These are phyloP conservation scores for Talaromyces adpressus DNA, from an alignment of 495 filamentous ascomycete genomes.

Conservation along the genomic window DNA sequence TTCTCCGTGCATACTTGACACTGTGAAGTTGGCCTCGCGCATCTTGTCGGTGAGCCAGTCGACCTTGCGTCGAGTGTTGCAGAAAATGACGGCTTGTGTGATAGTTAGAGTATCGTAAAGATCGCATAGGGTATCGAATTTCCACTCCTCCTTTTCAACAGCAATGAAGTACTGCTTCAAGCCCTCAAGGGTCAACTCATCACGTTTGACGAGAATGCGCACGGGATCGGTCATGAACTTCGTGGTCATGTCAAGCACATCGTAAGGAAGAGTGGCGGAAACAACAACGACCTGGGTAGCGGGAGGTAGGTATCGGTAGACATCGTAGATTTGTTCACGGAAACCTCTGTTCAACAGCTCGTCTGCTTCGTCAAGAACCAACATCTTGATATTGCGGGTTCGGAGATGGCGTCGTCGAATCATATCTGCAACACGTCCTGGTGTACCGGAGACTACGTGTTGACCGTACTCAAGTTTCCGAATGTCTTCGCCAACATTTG, in stretches of 20 bases:
- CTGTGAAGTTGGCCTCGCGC: conserved; percentile 95
- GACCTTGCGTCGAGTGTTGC: conserved; percentile 98
- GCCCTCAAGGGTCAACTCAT: conserved; percentile 95
- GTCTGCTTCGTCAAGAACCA: conserved; percentile 96
- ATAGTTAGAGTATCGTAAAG: conserved; percentile 99
- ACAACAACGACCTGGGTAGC: conserved; percentile 97
- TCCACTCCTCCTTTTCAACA: conserved; percentile 99
- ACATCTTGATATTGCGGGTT: conserved; percentile 96
- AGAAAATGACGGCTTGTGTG: conserved; percentile 99
- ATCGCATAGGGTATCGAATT: conserved; percentile 98
- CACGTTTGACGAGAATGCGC: conserved; percentile 98
- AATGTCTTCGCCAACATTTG: conserved; percentile 95
- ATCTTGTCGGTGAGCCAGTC: conserved; percentile 99
- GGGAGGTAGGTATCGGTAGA: conserved; percentile 93
- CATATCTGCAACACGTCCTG: conserved; percentile 96
- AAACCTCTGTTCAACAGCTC: conserved; percentile 90
- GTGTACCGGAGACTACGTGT: conserved; percentile 94
- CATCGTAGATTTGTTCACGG: conserved; percentile 98
- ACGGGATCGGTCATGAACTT: conserved; percentile 99
- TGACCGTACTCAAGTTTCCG: conserved; percentile 94
- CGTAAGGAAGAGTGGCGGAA: conserved; percentile 93
- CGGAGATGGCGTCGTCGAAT: conserved; percentile 92
- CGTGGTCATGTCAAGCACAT: conserved; percentile 98
- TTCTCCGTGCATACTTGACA: conserved; percentile 97
- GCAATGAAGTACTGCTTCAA: conserved; percentile 99